Evolutionary conservation across 805 yeast species (phyloP), one percentile per base, ranked within the genome.

Genomic region (Kodamaea leandrae): DNA sequence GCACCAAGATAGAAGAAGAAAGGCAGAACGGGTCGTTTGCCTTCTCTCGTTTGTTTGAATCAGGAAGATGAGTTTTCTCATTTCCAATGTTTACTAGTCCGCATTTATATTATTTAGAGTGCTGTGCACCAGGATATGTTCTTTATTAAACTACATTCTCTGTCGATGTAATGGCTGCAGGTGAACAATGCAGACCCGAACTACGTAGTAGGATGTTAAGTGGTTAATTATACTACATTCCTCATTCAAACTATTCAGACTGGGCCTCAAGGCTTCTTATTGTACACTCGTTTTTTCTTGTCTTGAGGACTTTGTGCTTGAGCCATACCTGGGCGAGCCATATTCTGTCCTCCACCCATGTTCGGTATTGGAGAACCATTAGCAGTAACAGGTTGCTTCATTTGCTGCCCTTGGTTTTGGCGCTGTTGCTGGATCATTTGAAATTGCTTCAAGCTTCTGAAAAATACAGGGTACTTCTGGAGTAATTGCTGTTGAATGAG

Each of bases 401-500:
- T 16, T 20, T 44, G 42, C 25, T 45, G 43, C 24, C 21, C 21
- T 9, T 46, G 51, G 19, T 53, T 57, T 21, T 44, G 47, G 24
- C 60, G 42, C 28, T 54, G 60, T 19, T 57, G 61, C 32, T 54
- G 62, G 16, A 57, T 41, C 16, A 51, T 40, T 37, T 57, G 63
- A 21, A 51, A 53, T 27, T 58, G 63, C 9, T 60, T 48, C 23
- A 58, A 53, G n/a, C 55, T 46, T 29, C 55, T 59, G 45, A 57
- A 58, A 32, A 57, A 58, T 0, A 50, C 48, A 2, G 62, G 61
- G 42, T 55, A 58, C 30, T 56, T 49, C 40, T 57, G 62, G 2
- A 56, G 35, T 41, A 58, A 46, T 21, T 58, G 63, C 34, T 58
- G 63, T 38, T 57, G 61, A 10, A 53, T 44, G 20, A 48, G 42